Evolutionary conservation across 257 asterid species (phyloP).

Genomic region (Plectranthus barbatus): DNA sequence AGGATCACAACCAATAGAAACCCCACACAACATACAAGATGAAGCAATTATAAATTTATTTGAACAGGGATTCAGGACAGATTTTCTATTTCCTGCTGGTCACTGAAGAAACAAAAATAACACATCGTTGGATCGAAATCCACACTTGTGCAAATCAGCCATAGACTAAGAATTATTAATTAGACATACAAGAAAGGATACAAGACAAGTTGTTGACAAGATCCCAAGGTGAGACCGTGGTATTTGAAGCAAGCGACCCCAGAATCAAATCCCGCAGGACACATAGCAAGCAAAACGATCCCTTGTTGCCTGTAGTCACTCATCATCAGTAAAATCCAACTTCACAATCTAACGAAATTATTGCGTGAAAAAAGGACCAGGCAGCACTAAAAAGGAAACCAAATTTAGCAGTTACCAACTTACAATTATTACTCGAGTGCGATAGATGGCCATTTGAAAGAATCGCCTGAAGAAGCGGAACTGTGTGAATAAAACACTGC

Average conservation of each 20-base stretch:
- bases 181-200: conserved; percentile 41
- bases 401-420: not conserved
- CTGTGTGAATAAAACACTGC: conserved; percentile 81
- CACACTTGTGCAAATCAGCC: not conserved
- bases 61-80: not conserved
- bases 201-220: conserved; percentile 63
- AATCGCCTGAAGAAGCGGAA: conserved; percentile 62
- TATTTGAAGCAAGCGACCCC: conserved; percentile 25
- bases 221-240: conserved; percentile 37
- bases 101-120: not conserved
- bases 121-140: not conserved
- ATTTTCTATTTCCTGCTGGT: not conserved
- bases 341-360: not conserved
- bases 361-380: not conserved
- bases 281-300: conserved; percentile 44
- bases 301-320: conserved; percentile 36
- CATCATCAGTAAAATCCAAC: not conserved
- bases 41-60: not conserved
- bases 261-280: conserved; percentile 42
- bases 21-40: not conserved
- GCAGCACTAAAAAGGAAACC: not conserved
- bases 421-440: conserved; percentile 31
- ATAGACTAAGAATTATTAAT: not conserved
- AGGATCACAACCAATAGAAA: conserved; percentile 23
- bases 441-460: conserved; percentile 18